phyloP scores from a whole-genome alignment of 495 filamentous ascomycete species.

The Bathelium albidoporum region DNA sequence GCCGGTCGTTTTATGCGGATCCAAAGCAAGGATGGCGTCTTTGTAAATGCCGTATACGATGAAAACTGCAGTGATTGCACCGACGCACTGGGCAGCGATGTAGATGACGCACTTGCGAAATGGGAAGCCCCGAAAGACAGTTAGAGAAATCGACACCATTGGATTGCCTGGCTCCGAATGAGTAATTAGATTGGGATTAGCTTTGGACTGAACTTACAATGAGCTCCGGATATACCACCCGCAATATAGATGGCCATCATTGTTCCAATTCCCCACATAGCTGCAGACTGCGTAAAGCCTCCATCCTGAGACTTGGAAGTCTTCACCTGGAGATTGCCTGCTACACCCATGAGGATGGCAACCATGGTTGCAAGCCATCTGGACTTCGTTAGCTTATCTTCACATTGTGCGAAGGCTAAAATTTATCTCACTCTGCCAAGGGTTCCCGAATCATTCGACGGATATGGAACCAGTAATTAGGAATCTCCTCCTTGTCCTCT shows the following conservation, averaged over 20 bases:
- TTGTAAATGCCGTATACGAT: conserved; percentile 46
- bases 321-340: conserved; percentile 39
- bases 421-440: not conserved
- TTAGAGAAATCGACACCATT: conserved; percentile 6
- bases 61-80: conserved; percentile 43
- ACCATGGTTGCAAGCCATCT: conserved; percentile 9
- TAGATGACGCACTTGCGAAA: conserved; percentile 41
- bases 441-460: conserved; percentile 5
- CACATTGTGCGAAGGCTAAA: not conserved
- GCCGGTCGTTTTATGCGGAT: conserved; percentile 22
- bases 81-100: conserved; percentile 42
- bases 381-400: not conserved
- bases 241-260: conserved; percentile 49
- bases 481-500: conserved; percentile 8
- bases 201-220: not conserved
- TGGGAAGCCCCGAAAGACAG: conserved; percentile 12
- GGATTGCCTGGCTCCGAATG: conserved; percentile 4
- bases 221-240: conserved; percentile 15
- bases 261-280: conserved; percentile 46
- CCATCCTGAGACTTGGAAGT: conserved; percentile 30
- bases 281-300: conserved; percentile 40
- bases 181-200: not conserved
- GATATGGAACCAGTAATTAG: conserved; percentile 14
- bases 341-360: conserved; percentile 16
- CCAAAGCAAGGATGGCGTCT: conserved; percentile 35